Evolutionary conservation across 1,284 basidiomycete genomes (phyloP), one percentile per base, ranked within the genome.

Genomic region (Coriolopsis trogii): DNA sequence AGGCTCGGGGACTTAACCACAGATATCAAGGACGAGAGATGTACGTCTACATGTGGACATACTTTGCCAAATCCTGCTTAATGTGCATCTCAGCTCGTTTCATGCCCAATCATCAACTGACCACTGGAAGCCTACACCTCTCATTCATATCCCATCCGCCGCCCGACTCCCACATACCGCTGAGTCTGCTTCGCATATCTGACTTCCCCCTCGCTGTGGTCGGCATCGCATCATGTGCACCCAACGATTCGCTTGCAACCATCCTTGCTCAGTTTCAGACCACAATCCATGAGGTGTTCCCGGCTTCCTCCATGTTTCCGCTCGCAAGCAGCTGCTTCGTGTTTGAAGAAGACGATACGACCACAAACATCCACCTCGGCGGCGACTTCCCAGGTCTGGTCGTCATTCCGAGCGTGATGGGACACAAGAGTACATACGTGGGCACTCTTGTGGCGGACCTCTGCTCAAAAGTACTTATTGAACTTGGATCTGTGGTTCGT

Each of bases 381-480:
- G 82, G 85, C 39, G 73, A 70, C 47, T 68, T 81, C n/a, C 77
- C 83, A 10, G 85, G 85, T 15, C 67, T 92, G 23, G 79, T 87
- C 23, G 76, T 89, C 36, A 89, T 93, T 46, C 91, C 90, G 9
- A 81, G 79, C 60, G 81, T 88, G 67, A 88, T 91, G 82, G 82
- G 84, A 26, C 88, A 90, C 63, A 91, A 90, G 72, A 86, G 82
- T 65, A 72, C 90, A 28, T 93, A 93, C 69, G 79, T 95, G 44
- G 87, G 89, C 25, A 91, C 90, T n/a, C 71, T 95, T 24, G 71
- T 96, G 40, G 91, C 91, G 13, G 91, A 93, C 63, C 73, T 95
- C 16, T 92, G 92, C 57, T 93, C 93, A 28, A 84, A 88, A 55
- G 84, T 95, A 39, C 75, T 96, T 25, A 82, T 83, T 28, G 91